phyloP scores from a whole-genome alignment of 1,284 basidiomycete genomes.

The Fomitopsis schrenkii region DNA sequence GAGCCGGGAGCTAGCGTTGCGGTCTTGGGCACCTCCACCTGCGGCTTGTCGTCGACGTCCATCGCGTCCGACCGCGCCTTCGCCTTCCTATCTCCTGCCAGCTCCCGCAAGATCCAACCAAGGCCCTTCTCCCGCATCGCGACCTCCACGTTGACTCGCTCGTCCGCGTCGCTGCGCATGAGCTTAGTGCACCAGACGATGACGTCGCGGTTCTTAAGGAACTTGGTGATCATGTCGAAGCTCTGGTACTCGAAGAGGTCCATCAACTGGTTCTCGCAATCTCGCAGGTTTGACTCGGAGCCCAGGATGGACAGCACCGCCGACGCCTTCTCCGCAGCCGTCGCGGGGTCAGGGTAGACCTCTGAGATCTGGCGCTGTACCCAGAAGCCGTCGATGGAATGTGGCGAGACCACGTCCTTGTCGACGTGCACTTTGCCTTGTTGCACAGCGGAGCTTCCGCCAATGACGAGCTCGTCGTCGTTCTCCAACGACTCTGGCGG shows the following conservation, averaged over 20 bases:
- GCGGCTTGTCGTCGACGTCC: conserved; percentile 68
- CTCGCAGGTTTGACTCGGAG: conserved; percentile 87
- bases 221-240: conserved; percentile 88
- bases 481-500: conserved; percentile 43
- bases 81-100: conserved; percentile 73
- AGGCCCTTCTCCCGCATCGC: conserved; percentile 98
- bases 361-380: conserved; percentile 92
- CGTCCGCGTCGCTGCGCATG: conserved; percentile 86
- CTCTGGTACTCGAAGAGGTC: conserved; percentile 95
- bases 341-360: conserved; percentile 91
- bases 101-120: conserved; percentile 91
- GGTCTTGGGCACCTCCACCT: conserved; percentile 70
- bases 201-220: conserved; percentile 95
- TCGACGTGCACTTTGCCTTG: conserved; percentile 53
- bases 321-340: conserved; percentile 88
- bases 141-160: conserved; percentile 92
- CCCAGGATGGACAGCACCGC: conserved; percentile 85
- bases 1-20: conserved; percentile 89
- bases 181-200: conserved; percentile 99
- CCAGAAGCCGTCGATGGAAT: conserved; percentile 97
- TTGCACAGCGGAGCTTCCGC: conserved; percentile 46
- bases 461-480: conserved; percentile 71
- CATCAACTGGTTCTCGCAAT: conserved; percentile 97
- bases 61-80: conserved; percentile 59
- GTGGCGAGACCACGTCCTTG: conserved; percentile 83